Conservation (phyloP, 1,284 basidiomycete species). For the Rhodotorula sp. region DNA sequence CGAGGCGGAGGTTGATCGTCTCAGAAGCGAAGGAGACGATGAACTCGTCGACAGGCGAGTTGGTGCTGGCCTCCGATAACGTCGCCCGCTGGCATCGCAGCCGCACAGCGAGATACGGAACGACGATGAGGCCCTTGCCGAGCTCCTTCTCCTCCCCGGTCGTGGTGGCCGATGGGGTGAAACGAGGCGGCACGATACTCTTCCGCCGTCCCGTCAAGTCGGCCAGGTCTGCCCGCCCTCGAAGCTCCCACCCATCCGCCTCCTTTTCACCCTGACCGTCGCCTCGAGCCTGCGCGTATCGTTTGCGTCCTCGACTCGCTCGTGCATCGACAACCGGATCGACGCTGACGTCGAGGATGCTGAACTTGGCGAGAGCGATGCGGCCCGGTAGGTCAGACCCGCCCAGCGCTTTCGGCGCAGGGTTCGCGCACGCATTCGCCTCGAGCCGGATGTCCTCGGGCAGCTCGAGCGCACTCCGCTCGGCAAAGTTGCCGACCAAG, state of each 20-base stretch:
- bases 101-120: constrained; percentile 49
- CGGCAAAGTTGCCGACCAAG: constrained; percentile 53
- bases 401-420: constrained; percentile 20
- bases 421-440: constrained; percentile 52
- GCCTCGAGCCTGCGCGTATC: constrained; percentile 20
- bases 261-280: constrained; percentile 29
- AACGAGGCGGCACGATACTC: constrained; percentile 34
- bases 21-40: constrained; percentile 53
- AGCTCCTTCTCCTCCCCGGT: constrained; percentile 32
- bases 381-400: neutral
- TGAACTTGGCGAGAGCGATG: constrained; percentile 54
- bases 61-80: constrained; percentile 26
- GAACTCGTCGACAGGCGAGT: constrained; percentile 49
- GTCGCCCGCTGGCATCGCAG: constrained; percentile 45
- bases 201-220: constrained; percentile 17
- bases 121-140: constrained; percentile 42
- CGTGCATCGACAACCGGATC: constrained; percentile 49
- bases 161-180: constrained; percentile 6
- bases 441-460: constrained; percentile 64
- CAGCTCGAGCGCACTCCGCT: constrained; percentile 56
- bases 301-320: constrained; percentile 42
- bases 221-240: constrained; percentile 29
- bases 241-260: constrained; percentile 27
- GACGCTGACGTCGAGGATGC: constrained; percentile 45
- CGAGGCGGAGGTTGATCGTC: constrained; percentile 56